phyloP scores from a whole-genome alignment of 768 basidiomycete genomes.

The Termitomyces sp. region DNA sequence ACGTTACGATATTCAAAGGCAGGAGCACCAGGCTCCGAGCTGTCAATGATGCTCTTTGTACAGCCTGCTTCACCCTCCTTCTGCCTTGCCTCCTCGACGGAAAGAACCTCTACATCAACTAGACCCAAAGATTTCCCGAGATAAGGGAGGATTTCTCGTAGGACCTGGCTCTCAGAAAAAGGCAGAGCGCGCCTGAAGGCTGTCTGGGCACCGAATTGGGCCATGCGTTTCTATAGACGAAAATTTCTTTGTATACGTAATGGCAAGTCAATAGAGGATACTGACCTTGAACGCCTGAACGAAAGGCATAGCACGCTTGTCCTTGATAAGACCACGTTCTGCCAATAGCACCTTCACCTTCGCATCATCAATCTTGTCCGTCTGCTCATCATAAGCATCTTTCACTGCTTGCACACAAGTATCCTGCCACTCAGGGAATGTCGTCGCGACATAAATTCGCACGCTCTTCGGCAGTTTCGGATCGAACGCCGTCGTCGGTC shows the following conservation, averaged over 20 bases:
- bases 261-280: not conserved
- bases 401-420: slow-evolving; percentile 70
- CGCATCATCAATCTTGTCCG: slow-evolving; percentile 74
- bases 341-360: slow-evolving; percentile 66
- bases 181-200: slow-evolving; percentile 81
- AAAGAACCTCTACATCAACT: slow-evolving; percentile 63
- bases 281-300: slow-evolving; percentile 88
- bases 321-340: slow-evolving; percentile 81
- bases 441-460: slow-evolving; percentile 83
- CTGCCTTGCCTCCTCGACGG: slow-evolving; percentile 62
- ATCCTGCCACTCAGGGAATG: slow-evolving; percentile 95
- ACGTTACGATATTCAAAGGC: slow-evolving; percentile 88
- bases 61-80: slow-evolving; percentile 53
- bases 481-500: slow-evolving; percentile 57
- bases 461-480: slow-evolving; percentile 82
- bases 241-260: not conserved
- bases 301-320: slow-evolving; percentile 95
- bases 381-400: slow-evolving; percentile 54
- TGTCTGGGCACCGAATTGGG: slow-evolving; percentile 63
- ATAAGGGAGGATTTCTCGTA: slow-evolving; percentile 71
- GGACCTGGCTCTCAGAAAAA: slow-evolving; percentile 76
- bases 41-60: slow-evolving; percentile 66
- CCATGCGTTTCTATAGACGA: slow-evolving; percentile 66
- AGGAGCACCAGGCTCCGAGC: slow-evolving; percentile 84
- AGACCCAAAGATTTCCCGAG: slow-evolving; percentile 72